These are phyloP conservation scores for Candida peoriensis DNA, from an alignment of 805 yeast species.

Conservation along the genomic window DNA sequence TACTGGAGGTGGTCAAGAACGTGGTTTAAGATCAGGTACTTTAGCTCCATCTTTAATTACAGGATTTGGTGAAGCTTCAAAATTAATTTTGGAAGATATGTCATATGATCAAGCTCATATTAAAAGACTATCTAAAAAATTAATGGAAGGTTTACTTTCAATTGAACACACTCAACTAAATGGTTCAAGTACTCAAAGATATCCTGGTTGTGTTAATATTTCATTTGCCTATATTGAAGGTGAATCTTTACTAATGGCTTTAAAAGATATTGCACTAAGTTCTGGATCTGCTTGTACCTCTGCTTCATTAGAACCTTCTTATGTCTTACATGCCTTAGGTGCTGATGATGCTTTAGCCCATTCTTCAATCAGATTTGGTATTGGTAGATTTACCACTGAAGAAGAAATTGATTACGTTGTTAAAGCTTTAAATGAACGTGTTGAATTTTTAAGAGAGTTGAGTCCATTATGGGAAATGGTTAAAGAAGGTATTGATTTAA, in stretches of 20 bases:
- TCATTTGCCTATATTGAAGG: conserved; percentile 98
- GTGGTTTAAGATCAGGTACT: conserved; percentile 96
- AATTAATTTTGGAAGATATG: conserved; percentile 71
- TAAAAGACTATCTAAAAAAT: conserved; percentile 61
- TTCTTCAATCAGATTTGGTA: conserved; percentile 95
- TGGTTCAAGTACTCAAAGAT: conserved; percentile 71
- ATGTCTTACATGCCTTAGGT: conserved; percentile 93
- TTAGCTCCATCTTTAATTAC: conserved; percentile 93
- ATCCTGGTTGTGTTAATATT: conserved; percentile 92
- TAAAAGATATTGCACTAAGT: conserved; percentile 92
- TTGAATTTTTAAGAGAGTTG: conserved; percentile 83
- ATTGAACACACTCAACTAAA: conserved; percentile 88
- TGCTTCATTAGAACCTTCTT: conserved; percentile 96
- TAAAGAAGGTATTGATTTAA: conserved; percentile 94
- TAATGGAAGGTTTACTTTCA: conserved; percentile 65
- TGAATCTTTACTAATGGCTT: conserved; percentile 94
- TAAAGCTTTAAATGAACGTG: conserved; percentile 83
- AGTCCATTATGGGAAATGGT: conserved; percentile 99
- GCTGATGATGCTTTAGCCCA: conserved; percentile 98
- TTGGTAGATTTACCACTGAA: conserved; percentile 96
- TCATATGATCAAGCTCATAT: conserved; percentile 72
- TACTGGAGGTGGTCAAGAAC: conserved; percentile 98
- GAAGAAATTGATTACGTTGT: conserved; percentile 93
- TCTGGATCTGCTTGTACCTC: conserved; percentile 99
- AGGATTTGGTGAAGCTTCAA: conserved; percentile 97